Evolutionary conservation across 768 basidiomycete species (phyloP), one percentile per base, ranked within the genome.

Genomic region (Hygrophorus pudorinus): DNA sequence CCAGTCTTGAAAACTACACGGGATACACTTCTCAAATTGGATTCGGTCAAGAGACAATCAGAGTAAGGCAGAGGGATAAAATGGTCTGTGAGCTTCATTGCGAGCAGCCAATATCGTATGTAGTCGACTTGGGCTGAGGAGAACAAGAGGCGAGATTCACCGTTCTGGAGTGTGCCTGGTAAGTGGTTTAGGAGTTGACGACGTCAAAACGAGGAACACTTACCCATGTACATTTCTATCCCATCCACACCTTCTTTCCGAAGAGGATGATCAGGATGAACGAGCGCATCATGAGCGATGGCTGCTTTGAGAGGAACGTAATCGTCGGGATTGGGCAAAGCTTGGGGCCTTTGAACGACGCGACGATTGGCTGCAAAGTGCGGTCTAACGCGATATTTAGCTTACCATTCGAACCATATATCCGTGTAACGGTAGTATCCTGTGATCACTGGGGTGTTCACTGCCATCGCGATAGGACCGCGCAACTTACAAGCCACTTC

Each of bases 71-170:
- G 63, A 13, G 86, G 79, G 33, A 90, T 73, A 35, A 71, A 67
- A 13, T 68, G 58, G 45, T 73, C 66, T 0, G 85, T 86, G 51
- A 88, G 66, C 46, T 71, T 64, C 72, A 81, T 79, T 1, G 79
- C 76, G 55, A 85, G 76, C 41, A 91, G 70, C 81, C 83, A 92
- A 59, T 90, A 89, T 41, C 85, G 71, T 14, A 85, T 60, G 60
- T 89, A 92, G 58, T 92, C 87, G 50, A 90, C 73, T 62, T 92
- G 88, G 5, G 78, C 78, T 12, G 82, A 85, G 18, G 89, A 84
- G 56, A 86, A 87, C 40, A 90, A 64, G 20, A 91, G 70, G n/a
- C 88, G 77, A 5, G 78, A 71, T 60, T 89, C 82, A 49, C 84
- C 85, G 39, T 72, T 80, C 20, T 68, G 65, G 43, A 87, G 71